Conservation (phyloP, 83 land plant species). For the Thuja plicata region DNA sequence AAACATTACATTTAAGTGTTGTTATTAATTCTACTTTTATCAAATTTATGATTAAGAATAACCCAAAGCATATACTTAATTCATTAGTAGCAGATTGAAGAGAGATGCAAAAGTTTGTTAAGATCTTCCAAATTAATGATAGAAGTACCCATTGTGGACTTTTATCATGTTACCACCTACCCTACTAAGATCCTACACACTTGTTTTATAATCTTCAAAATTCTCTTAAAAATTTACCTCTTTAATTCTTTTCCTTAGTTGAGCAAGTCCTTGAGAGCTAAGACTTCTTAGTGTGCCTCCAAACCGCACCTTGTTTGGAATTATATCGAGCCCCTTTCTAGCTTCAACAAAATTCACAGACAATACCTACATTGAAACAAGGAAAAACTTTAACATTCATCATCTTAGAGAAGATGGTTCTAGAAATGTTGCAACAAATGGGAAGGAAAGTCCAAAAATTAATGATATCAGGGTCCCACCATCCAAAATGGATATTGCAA, state of each 20-base stretch:
- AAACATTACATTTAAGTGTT: too few species aligned
- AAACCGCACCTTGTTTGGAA: slow-evolving; percentile 36
- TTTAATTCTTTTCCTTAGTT: slow-evolving; percentile 41
- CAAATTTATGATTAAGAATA: too few species aligned
- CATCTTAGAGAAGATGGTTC: neutral
- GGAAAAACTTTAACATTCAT: neutral
- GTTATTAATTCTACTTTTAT: too few species aligned
- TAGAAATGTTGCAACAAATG: neutral
- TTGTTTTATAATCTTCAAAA: neutral
- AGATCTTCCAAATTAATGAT: neutral
- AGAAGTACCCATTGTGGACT: neutral
- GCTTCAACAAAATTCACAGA: slow-evolving; percentile 23
- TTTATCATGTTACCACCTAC: neutral
- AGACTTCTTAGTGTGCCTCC: slow-evolving; percentile 50
- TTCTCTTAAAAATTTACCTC: slow-evolving; percentile 27
- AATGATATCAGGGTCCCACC: too few species aligned
- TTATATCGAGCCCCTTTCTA: slow-evolving; percentile 19
- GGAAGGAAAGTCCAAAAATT: neutral
- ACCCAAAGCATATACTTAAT: too few species aligned
- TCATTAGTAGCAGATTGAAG: too few species aligned
- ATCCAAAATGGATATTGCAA: too few species aligned
- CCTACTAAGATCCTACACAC: neutral
- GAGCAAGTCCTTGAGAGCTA: slow-evolving; percentile 25
- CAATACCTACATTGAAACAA: slow-evolving; percentile 22
- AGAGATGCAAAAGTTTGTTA: neutral